Percentiles rank a stretch among this genome's conserved stretches.
Evolutionary conservation across 345 rosid species (phyloP).

Genomic region (Eucalyptus shirleyi): DNA sequence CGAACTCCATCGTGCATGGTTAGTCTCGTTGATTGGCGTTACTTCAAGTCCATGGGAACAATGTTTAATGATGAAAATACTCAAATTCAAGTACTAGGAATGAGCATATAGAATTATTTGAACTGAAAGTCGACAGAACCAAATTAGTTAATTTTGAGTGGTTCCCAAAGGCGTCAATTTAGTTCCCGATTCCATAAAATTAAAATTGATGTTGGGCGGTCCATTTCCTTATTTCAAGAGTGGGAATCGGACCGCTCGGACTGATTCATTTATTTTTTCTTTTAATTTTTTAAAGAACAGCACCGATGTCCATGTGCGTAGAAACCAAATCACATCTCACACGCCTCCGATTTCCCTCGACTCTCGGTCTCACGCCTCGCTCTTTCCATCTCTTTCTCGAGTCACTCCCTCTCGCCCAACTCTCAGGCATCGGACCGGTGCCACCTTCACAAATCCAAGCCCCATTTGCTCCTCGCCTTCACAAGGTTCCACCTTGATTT

Average conservation of each 20-base stretch:
- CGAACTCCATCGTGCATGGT: neutral
- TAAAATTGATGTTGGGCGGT: rapidly evolving
- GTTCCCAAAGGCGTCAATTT: rapidly evolving
- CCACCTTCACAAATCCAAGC: too few relatives aligned
- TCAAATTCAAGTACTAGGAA: neutral
- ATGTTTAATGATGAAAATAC: neutral
- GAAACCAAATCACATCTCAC: too few relatives aligned
- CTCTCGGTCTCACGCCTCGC: too few relatives aligned
- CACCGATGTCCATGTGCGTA: too few relatives aligned
- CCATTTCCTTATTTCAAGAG: rapidly evolving
- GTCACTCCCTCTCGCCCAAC: too few relatives aligned
- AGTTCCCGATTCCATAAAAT: neutral
- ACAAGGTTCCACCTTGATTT: too few relatives aligned
- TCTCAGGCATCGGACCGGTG: too few relatives aligned
- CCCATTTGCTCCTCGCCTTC: neutral
- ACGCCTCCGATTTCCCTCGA: too few relatives aligned
- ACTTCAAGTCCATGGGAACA: neutral
- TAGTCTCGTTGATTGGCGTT: neutral
- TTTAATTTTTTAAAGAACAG: too few relatives aligned
- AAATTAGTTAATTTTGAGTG: rapidly evolving
- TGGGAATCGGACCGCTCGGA: rapidly evolving
- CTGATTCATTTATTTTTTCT: too few relatives aligned
- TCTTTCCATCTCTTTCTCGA: too few relatives aligned
- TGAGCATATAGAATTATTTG: neutral
- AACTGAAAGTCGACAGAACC: rapidly evolving